These are phyloP conservation scores for Leccinum sublutescens DNA, from an alignment of 768 basidiomycete species.

Conservation along the genomic window DNA sequence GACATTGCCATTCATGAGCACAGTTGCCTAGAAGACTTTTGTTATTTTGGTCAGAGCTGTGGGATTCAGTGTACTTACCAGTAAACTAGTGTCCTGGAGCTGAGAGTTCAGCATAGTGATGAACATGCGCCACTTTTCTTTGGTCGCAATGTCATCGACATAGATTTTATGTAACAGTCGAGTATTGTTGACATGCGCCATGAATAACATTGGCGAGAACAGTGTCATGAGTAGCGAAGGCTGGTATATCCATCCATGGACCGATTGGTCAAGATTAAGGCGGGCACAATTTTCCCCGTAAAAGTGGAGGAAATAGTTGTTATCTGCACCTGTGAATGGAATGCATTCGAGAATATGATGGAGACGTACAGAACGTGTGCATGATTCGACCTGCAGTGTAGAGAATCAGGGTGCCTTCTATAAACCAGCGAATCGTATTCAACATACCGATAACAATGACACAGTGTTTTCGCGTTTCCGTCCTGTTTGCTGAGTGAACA, in stretches of 20 bases:
- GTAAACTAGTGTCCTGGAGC: conserved; percentile 52
- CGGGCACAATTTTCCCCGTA: conserved; percentile 44
- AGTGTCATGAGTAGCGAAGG: conserved; percentile 38
- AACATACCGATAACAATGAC: conserved; percentile 21
- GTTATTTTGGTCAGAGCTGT: not conserved
- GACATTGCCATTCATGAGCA: conserved; percentile 57
- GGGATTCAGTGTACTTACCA: conserved; percentile 35
- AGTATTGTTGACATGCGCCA: conserved; percentile 46
- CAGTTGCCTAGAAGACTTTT: conserved; percentile 42
- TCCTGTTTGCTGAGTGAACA: conserved; percentile 8
- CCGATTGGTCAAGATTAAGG: conserved; percentile 33
- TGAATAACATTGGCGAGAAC: conserved; percentile 47
- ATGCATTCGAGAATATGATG: conserved; percentile 8
- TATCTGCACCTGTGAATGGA: conserved; percentile 23
- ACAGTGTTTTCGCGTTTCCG: conserved; percentile 12
- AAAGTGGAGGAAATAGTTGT: conserved; percentile 39
- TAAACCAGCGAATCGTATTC: not conserved
- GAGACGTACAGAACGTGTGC: conserved; percentile 26
- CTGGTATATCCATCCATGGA: conserved; percentile 26
- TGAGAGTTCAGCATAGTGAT: conserved; percentile 45
- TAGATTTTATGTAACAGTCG: conserved; percentile 46
- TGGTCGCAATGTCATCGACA: conserved; percentile 45
- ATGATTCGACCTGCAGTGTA: conserved; percentile 28
- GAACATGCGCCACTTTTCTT: conserved; percentile 43
- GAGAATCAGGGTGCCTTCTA: conserved; percentile 5